Percentiles rank a stretch among this genome's conserved stretches.
Conservation (phyloP, 2,329 filamentous ascomycete species). For the Thelonectria discophora region DNA sequence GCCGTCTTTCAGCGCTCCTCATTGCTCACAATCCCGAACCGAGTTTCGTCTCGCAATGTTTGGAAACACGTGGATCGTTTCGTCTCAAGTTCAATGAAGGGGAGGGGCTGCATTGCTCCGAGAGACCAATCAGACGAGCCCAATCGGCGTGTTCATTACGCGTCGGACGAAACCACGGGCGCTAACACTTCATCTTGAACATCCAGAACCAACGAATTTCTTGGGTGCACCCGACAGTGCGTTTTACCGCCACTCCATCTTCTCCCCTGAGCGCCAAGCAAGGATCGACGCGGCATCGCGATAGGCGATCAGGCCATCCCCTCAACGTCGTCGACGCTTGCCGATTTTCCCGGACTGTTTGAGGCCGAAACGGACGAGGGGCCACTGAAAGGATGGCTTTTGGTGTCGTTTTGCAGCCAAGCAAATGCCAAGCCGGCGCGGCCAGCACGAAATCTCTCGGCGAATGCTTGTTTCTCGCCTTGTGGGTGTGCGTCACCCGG, state of each 20-base stretch:
- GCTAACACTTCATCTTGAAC: background rate
- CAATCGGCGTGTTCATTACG: background rate
- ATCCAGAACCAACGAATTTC: background rate
- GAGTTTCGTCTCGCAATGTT: background rate
- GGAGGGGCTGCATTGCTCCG: background rate
- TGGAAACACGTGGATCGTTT: conserved; percentile 1
- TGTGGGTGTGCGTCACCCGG: background rate
- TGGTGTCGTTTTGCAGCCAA: background rate
- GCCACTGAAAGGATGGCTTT: background rate
- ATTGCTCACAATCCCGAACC: background rate
- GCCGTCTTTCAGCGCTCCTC: no score
- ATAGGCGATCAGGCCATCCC: background rate
- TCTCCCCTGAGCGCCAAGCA: background rate
- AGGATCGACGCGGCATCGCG: conserved; percentile 1
- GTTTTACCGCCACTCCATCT: background rate
- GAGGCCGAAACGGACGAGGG: background rate
- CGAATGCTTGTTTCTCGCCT: background rate
- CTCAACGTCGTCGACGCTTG: background rate
- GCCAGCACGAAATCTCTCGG: background rate
- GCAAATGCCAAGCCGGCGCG: background rate
- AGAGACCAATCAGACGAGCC: background rate
- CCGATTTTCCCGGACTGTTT: background rate
- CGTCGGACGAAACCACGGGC: background rate
- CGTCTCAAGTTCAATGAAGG: background rate
- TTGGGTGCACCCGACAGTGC: background rate